Conservation (phyloP, 352 stramenopile genomes). For the Pythium aphanidermatum region DNA sequence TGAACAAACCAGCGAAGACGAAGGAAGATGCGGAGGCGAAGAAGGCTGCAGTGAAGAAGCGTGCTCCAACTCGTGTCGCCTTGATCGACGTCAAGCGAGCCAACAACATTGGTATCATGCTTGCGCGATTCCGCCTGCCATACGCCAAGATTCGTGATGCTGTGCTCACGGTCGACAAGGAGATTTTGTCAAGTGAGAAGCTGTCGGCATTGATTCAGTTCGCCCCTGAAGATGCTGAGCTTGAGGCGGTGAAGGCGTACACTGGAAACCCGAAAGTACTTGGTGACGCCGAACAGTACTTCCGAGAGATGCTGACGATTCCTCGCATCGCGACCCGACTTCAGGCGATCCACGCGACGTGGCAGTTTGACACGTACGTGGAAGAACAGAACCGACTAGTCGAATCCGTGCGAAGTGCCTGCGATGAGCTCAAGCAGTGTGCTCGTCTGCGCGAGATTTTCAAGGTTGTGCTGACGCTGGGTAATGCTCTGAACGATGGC, state of each 20-base stretch:
- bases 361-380: conserved; percentile 81
- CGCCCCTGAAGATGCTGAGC: conserved; percentile 62
- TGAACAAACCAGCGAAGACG: conserved; percentile 66
- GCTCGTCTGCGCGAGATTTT: conserved; percentile 86
- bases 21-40: conserved; percentile 43
- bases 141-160: conserved; percentile 74
- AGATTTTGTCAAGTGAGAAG: conserved; percentile 63
- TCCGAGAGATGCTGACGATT: conserved; percentile 56
- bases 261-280: conserved; percentile 64
- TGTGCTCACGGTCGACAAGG: conserved; percentile 74
- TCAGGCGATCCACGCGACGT: conserved; percentile 74
- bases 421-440: conserved; percentile 84
- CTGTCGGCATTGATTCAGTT: conserved; percentile 76
- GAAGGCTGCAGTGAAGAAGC: conserved; percentile 38
- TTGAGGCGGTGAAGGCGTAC: conserved; percentile 57
- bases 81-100: conserved; percentile 80
- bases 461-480: conserved; percentile 74
- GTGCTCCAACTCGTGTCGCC: conserved; percentile 63
- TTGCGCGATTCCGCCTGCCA: conserved; percentile 74
- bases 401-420: conserved; percentile 84
- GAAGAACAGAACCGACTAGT: conserved; percentile 71
- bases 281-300: conserved; percentile 79
- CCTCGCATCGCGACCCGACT: conserved; percentile 58
- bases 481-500: conserved; percentile 89
- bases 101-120: conserved; percentile 87